Conservation (phyloP, 225 moss, liverwort and hornwort genomes). For the Thuidium tamariscinum region DNA sequence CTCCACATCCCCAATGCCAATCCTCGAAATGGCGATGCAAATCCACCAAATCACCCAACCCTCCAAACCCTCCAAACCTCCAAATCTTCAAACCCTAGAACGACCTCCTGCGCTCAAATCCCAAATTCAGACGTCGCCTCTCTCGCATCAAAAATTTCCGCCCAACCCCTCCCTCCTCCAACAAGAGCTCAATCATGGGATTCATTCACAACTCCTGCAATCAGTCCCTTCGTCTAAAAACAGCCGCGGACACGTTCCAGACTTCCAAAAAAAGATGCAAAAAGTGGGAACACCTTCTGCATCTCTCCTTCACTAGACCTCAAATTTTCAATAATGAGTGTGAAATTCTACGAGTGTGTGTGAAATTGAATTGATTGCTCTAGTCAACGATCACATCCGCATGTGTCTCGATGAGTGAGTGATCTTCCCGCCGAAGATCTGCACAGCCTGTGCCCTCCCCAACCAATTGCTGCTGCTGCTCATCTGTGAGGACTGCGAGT, state of each 20-base stretch:
- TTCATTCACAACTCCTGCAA: background rate
- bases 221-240: background rate
- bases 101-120: background rate
- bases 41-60: background rate
- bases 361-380: background rate
- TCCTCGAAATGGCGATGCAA: background rate
- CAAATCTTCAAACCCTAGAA: background rate
- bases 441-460: background rate
- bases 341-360: background rate
- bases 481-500: background rate
- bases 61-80: background rate
- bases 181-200: background rate
- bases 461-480: background rate
- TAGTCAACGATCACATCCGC: background rate
- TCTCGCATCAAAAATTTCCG: background rate
- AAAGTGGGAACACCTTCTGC: background rate
- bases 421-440: background rate
- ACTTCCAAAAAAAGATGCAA: background rate
- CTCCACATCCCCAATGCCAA: conserved; percentile 2
- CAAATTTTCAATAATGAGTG: background rate
- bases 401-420: background rate
- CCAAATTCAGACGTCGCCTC: background rate
- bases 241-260: background rate
- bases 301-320: background rate
- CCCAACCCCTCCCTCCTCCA: background rate